Base-by-base conservation (phyloP, 805 yeast species). In the Myxozyma lipomycoides region DNA sequence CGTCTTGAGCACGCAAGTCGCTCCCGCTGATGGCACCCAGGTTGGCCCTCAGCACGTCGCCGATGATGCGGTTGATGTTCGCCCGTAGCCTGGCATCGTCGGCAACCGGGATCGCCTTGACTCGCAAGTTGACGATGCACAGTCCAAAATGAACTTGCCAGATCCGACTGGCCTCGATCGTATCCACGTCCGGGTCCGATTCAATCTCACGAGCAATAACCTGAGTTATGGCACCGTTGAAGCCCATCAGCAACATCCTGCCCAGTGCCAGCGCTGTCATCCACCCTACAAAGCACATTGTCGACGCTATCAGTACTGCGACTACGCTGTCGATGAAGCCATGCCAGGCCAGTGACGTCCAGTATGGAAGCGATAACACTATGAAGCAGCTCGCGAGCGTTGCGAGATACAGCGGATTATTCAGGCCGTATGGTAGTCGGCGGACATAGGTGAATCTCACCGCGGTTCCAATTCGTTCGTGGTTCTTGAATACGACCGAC, bases 121-220 rank as follows among this genome's bases (percentile, higher is more conserved):
- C 58, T 19, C 62, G 59, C 61, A 70, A 59, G 32, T 63, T 60
- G n/a, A 71, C 72, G 23, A 72, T 64, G 69, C 72, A 72, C 36
- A 73, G 62, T 17, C 65, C 70, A 47, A 71, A 68, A 50, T 72
- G 76, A 32, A 72, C 76, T 61, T 71, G 74, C 74, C 75, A 72
- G 45, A 72, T 58, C 19, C 67, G 58, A 25, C 68, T 55, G 23
- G 67, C 66, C 6, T 60, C 52, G 32, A 69, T 69, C 2, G 60
- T 43, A 19, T 53, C 52, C 17, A 72, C 70, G 19, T 54, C 44
- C 3, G 62, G 56, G 42, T 65, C 67, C 17, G 51, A 30, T 21
- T 47, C 50, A 6, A 73, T 28, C 18, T 43, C 46, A 9, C 36
- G 12, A 15, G 44, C 15, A 21, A 59, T 51, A n/a, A 25, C 35